Evolutionary conservation across 2,329 filamentous ascomycete species (phyloP).

Genomic region (Apiospora phragmitis): DNA sequence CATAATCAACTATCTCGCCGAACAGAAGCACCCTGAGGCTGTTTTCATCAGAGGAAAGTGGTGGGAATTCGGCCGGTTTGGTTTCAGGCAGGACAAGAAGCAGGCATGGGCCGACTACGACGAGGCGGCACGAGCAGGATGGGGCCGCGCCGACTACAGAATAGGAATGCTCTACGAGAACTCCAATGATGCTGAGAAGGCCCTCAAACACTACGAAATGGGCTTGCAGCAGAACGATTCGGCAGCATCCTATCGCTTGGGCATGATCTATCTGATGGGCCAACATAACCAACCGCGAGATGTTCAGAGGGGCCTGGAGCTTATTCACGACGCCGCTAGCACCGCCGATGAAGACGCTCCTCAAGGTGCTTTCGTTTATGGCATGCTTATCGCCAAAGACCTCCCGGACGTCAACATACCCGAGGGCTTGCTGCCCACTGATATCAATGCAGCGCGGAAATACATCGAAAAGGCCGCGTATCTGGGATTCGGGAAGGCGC

Average conservation of each 20-base stretch:
- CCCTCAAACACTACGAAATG: slow-evolving; percentile 84
- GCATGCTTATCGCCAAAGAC: slow-evolving; percentile 89
- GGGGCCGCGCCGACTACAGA: slow-evolving; percentile 87
- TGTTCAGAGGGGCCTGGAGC: slow-evolving; percentile 72
- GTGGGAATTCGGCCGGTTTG: slow-evolving; percentile 97
- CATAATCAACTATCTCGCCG: slow-evolving; percentile 85
- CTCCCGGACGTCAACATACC: slow-evolving; percentile 88
- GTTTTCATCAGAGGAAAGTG: slow-evolving; percentile 95
- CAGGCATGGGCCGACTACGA: slow-evolving; percentile 85
- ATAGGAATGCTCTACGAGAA: slow-evolving; percentile 99
- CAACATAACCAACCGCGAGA: slow-evolving; percentile 91
- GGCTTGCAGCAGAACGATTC: slow-evolving; percentile 83
- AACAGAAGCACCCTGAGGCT: slow-evolving; percentile 90
- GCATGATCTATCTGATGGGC: slow-evolving; percentile 96
- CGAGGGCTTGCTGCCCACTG: slow-evolving; percentile 65
- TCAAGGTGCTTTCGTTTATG: slow-evolving; percentile 92
- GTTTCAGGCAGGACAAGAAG: slow-evolving; percentile 85
- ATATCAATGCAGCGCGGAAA: slow-evolving; percentile 72
- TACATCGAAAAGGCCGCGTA: slow-evolving; percentile 97
- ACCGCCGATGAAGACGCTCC: slow-evolving; percentile 94
- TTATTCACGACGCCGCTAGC: slow-evolving; percentile 81
- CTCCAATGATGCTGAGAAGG: slow-evolving; percentile 88
- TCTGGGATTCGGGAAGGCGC: slow-evolving; percentile 92
- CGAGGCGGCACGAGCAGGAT: slow-evolving; percentile 67
- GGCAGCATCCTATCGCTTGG: slow-evolving; percentile 80